Evolutionary conservation across 2,329 filamentous ascomycete genomes (phyloP).

Genomic region (Epichloe uncinata): DNA sequence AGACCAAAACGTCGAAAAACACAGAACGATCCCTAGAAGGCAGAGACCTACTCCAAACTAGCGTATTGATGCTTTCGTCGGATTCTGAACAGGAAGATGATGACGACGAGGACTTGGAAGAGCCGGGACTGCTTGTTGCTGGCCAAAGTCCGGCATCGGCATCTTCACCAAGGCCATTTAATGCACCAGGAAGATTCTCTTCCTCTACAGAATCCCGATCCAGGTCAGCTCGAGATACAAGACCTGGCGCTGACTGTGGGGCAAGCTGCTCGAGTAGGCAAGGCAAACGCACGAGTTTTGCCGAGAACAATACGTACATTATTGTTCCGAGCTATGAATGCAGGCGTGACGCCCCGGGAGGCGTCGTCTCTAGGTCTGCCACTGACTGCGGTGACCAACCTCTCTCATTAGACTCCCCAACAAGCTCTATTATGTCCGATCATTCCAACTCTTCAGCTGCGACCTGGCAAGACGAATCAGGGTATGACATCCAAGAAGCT

Average conservation of each 20-base stretch:
- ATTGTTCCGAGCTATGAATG: constrained; percentile 21
- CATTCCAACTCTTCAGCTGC: constrained; percentile 23
- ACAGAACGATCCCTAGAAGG: constrained; percentile 33
- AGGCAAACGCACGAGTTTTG: constrained; percentile 27
- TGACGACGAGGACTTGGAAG: constrained; percentile 8
- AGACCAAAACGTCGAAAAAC: constrained; percentile 37
- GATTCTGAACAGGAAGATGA: constrained; percentile 38
- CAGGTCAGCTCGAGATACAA: constrained; percentile 8
- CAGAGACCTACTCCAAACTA: constrained; percentile 39
- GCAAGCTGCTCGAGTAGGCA: constrained; percentile 17
- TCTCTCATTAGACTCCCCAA: constrained; percentile 12
- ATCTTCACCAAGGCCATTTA: not conserved
- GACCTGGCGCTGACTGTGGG: not conserved
- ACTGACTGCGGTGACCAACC: constrained; percentile 14
- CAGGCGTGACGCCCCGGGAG: constrained; percentile 4
- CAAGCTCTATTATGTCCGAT: constrained; percentile 23
- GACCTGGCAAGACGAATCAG: constrained; percentile 18
- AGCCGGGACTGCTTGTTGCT: not conserved
- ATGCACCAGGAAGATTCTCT: constrained; percentile 1
- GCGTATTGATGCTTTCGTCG: constrained; percentile 43
- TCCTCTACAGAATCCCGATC: constrained; percentile 4
- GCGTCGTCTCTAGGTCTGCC: constrained; percentile 12
- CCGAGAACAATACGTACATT: constrained; percentile 28
- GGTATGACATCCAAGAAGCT: constrained; percentile 25
- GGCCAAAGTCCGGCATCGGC: not conserved